Conservation (phyloP, 805 yeast species). For the Wickerhamomyces queroliae region DNA sequence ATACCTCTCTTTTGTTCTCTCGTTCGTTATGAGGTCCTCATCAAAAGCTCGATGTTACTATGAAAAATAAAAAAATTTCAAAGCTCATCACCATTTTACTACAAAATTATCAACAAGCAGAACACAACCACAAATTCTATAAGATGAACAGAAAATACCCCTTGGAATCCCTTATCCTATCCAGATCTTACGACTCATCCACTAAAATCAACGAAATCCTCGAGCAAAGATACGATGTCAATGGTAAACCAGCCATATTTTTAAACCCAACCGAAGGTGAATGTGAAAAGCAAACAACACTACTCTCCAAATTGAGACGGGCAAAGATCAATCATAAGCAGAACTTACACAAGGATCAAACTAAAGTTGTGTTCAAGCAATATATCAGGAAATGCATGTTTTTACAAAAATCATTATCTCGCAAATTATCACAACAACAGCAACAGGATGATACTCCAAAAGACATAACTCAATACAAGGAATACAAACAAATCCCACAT, state of each 20-base stretch:
- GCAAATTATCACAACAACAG: slow-evolving; percentile 18
- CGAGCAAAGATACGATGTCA: slow-evolving; percentile 25
- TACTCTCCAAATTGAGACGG: slow-evolving; percentile 10
- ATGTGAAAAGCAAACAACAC: slow-evolving; percentile 16
- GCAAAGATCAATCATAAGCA: slow-evolving; percentile 11
- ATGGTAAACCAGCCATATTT: slow-evolving; percentile 25
- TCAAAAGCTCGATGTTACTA: too few relatives aligned
- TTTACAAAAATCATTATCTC: too few relatives aligned
- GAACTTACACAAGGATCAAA: slow-evolving; percentile 22
- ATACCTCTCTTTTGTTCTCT: neutral
- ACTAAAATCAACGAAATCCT: slow-evolving; percentile 25
- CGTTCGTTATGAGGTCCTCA: too few relatives aligned
- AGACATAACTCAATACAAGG: slow-evolving; percentile 16
- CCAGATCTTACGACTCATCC: slow-evolving; percentile 13
- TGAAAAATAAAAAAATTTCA: neutral
- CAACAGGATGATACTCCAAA: slow-evolving; percentile 17
- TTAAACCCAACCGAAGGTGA: slow-evolving; percentile 29
- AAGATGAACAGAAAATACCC: slow-evolving; percentile 20
- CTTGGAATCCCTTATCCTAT: slow-evolving; percentile 14
- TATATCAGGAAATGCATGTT: slow-evolving; percentile 20
- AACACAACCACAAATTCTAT: neutral
- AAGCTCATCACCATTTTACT: neutral
- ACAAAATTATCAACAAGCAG: slow-evolving; percentile 1
- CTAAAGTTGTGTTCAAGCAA: slow-evolving; percentile 25
- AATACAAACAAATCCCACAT: slow-evolving; percentile 23